These are phyloP conservation scores for Myxozyma neotropica DNA, from an alignment of 805 yeast genomes.

Conservation along the genomic window DNA sequence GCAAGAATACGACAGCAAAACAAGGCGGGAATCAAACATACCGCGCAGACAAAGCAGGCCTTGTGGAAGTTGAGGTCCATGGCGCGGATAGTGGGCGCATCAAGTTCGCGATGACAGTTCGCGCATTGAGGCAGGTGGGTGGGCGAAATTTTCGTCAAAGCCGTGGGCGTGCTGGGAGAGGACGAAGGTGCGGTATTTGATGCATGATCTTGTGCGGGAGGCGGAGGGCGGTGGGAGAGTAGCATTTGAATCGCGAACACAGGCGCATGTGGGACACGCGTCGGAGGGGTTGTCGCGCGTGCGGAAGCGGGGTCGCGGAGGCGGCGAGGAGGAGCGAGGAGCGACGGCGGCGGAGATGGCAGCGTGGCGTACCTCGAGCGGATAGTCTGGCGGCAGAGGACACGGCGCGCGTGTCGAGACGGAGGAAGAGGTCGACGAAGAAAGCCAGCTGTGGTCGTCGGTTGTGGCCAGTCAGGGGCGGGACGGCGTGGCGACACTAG, in stretches of 20 bases:
- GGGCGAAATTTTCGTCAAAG: background rate
- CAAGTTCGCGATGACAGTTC: conserved; percentile 19
- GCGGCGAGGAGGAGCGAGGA: background rate
- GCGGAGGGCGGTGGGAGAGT: conserved; percentile 5
- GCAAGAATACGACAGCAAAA: background rate
- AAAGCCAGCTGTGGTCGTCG: background rate
- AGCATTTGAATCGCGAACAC: background rate
- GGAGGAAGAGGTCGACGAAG: conserved; percentile 1
- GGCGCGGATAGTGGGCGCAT: conserved; percentile 30
- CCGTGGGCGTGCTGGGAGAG: background rate
- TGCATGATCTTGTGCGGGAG: background rate
- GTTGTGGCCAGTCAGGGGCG: background rate
- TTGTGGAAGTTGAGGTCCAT: conserved; percentile 26
- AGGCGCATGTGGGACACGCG: conserved; percentile 5
- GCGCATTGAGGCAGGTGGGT: conserved; percentile 15
- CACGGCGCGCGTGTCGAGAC: no score
- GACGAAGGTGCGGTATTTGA: background rate
- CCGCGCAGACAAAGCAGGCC: conserved; percentile 33
- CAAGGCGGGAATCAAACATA: conserved; percentile 8
- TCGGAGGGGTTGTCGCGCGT: background rate
- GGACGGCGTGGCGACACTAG: background rate
- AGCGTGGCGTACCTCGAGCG: no score
- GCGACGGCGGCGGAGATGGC: background rate
- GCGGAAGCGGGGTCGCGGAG: background rate
- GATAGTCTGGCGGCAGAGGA: no score